These are phyloP conservation scores for Phialocephala subalpina DNA, from an alignment of 2,329 filamentous ascomycete species.

Conservation along the genomic window DNA sequence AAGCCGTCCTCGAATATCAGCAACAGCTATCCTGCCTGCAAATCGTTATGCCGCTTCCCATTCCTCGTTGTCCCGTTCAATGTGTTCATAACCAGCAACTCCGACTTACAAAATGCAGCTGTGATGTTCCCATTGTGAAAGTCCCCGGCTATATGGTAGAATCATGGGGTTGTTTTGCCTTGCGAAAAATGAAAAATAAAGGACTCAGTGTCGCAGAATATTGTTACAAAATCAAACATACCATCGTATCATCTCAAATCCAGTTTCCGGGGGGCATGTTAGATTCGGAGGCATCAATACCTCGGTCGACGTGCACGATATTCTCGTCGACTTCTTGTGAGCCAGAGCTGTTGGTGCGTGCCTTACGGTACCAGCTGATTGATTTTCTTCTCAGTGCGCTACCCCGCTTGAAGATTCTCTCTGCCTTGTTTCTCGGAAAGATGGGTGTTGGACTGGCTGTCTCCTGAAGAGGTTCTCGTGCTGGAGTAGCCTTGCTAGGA, in stretches of 20 bases:
- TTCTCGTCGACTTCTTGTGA: background rate
- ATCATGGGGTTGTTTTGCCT: background rate
- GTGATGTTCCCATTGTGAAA: background rate
- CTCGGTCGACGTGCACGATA: no score
- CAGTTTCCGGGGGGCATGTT: background rate
- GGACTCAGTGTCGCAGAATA: background rate
- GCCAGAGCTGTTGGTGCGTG: background rate
- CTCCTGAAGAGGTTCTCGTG: background rate
- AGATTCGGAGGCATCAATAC: background rate
- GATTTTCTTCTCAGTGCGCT: background rate
- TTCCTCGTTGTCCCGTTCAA: background rate
- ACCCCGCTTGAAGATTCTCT: background rate
- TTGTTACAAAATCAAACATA: slow-evolving; percentile 3
- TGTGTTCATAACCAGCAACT: background rate
- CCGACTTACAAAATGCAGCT: background rate
- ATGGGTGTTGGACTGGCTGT: background rate
- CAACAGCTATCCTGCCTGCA: background rate
- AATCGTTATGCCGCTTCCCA: background rate
- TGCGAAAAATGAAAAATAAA: background rate
- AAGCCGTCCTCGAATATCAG: background rate
- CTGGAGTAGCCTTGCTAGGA: slow-evolving; percentile 14
- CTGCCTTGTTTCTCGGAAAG: background rate
- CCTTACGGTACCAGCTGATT: background rate
- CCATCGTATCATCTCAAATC: background rate
- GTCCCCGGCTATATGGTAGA: background rate